Evolutionary conservation across 306 rosid species (phyloP).

Genomic region (Cucurbita maxima): DNA sequence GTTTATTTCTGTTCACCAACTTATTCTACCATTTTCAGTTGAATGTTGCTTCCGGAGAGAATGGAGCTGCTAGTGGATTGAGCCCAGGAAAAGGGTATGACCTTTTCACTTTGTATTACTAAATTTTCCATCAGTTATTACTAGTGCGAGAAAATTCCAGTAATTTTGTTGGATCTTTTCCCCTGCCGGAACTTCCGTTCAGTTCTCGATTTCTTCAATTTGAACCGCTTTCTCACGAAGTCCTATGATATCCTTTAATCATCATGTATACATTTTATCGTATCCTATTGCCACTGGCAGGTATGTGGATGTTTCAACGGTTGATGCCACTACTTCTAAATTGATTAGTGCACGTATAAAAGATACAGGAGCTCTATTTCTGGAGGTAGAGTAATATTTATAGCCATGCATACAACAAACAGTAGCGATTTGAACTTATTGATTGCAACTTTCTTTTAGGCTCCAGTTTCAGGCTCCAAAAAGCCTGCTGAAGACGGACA

Average conservation of each 20-base stretch:
- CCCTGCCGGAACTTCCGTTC: neutral
- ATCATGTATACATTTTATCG: neutral
- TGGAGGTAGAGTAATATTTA: constrained; percentile 43
- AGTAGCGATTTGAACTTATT: neutral
- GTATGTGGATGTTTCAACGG: constrained; percentile 90
- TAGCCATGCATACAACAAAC: neutral
- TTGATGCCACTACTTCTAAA: constrained; percentile 69
- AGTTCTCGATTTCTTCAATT: neutral
- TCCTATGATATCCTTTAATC: neutral
- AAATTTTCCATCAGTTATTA: neutral
- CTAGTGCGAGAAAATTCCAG: neutral
- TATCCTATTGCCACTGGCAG: constrained; percentile 25
- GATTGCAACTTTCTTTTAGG: constrained; percentile 39
- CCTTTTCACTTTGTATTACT: neutral
- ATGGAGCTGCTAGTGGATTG: constrained; percentile 74
- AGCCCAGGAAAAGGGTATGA: constrained; percentile 81
- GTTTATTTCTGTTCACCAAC: constrained; percentile 3
- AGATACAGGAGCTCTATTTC: constrained; percentile 69
- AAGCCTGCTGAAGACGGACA: constrained; percentile 99
- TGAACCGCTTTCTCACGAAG: neutral
- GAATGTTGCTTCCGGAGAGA: constrained; percentile 73
- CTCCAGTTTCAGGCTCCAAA: constrained; percentile 97
- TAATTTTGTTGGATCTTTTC: neutral
- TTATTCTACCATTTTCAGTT: constrained; percentile 28
- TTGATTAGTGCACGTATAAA: constrained; percentile 45